These are phyloP conservation scores for Trypanosoma cruzi DNA, from an alignment of 208 protist genomes.

Conservation along the genomic window DNA sequence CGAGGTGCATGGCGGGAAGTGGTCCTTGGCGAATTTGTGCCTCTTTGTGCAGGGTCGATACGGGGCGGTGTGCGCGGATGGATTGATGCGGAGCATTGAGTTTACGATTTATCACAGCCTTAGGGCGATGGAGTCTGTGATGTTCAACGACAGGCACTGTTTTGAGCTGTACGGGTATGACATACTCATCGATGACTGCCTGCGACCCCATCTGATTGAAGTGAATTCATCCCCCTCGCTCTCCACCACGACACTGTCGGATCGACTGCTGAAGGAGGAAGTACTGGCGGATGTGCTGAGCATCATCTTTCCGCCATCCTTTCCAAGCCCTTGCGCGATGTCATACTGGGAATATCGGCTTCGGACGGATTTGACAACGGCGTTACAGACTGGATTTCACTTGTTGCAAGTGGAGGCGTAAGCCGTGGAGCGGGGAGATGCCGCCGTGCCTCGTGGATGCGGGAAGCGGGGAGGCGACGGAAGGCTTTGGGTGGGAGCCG, in stretches of 20 bases:
- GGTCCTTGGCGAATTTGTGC: conserved; percentile 85
- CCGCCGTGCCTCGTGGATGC: no score
- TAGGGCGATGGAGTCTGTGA: conserved; percentile 85
- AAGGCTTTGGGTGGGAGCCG: no score
- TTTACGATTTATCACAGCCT: conserved; percentile 94
- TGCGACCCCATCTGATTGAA: conserved; percentile 97
- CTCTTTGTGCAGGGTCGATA: conserved; percentile 84
- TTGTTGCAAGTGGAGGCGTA: conserved; percentile 34
- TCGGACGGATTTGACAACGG: conserved; percentile 75
- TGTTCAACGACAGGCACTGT: conserved; percentile 96
- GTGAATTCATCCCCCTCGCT: conserved; percentile 95
- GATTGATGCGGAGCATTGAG: conserved; percentile 89
- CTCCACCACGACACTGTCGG: conserved; percentile 78
- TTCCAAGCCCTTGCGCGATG: conserved; percentile 53
- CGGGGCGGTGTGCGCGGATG: conserved; percentile 67
- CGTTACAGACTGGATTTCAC: conserved; percentile 69
- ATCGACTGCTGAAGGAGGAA: conserved; percentile 85
- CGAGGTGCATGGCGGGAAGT: conserved; percentile 95
- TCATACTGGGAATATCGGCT: conserved; percentile 84
- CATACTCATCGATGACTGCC: conserved; percentile 94
- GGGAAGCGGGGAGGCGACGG: no score
- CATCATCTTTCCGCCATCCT: conserved; percentile 82
- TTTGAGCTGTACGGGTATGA: conserved; percentile 99
- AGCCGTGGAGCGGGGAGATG: background rate
- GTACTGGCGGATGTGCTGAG: conserved; percentile 83